Percentiles rank a stretch among this genome's conserved stretches.
Conservation (phyloP, 352 stramenopile genomes). For the Phytopythium litorale region DNA sequence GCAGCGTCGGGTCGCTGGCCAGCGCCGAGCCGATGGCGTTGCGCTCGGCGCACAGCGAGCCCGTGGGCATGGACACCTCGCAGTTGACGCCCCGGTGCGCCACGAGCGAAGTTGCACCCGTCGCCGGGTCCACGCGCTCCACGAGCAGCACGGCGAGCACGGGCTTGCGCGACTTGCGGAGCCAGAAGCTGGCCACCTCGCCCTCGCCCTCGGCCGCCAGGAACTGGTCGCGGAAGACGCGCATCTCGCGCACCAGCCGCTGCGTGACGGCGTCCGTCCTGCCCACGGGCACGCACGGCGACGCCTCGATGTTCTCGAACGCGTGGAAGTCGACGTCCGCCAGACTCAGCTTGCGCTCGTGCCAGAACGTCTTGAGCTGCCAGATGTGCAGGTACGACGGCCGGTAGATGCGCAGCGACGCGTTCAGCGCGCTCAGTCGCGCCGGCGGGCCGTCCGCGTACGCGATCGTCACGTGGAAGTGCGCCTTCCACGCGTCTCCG, state of each 20-base stretch:
- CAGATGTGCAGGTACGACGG: conserved; percentile 98
- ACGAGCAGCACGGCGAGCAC: conserved; percentile 97
- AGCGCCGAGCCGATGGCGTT: conserved; percentile 98
- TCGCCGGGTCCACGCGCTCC: conserved; percentile 63
- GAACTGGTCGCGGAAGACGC: conserved; percentile 80
- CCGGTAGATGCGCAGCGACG: conserved; percentile 91
- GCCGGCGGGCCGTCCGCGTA: conserved; percentile 96
- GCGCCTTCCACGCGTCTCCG: conserved; percentile 91
- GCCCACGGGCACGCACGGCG: conserved; percentile 80
- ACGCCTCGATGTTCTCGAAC: conserved; percentile 97
- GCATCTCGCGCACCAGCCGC: conserved; percentile 93
- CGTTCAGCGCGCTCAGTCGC: conserved; percentile 95
- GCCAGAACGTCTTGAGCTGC: conserved; percentile 99
- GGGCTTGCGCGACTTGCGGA: conserved; percentile 97
- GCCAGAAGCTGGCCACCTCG: conserved; percentile 96
- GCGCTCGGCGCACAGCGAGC: conserved; percentile 95
- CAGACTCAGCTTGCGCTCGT: conserved; percentile 93
- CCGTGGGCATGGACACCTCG: conserved; percentile 96
- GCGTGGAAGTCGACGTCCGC: conserved; percentile 96
- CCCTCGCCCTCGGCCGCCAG: conserved; percentile 57
- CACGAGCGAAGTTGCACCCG: conserved; percentile 42
- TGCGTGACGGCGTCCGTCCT: conserved; percentile 82
- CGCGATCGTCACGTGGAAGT: conserved; percentile 95
- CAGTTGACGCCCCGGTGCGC: conserved; percentile 98
- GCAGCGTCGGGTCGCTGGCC: conserved; percentile 92